These are phyloP conservation scores for Pyrenochaeta sp. DNA, from an alignment of 2,329 filamentous ascomycete species.

Conservation along the genomic window DNA sequence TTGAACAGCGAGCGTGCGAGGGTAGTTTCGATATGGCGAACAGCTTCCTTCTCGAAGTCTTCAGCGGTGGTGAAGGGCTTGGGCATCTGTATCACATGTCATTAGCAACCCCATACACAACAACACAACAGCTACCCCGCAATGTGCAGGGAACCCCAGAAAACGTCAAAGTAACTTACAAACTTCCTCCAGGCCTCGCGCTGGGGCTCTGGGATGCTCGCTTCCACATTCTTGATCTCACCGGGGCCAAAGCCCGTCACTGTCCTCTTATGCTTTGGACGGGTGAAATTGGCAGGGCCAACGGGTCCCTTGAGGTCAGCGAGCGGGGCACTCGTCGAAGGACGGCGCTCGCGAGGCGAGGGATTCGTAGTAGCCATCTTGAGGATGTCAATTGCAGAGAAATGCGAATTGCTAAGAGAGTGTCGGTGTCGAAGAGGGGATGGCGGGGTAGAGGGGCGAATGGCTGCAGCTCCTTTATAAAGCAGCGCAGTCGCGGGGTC, in stretches of 20 bases:
- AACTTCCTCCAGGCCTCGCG: conserved; percentile 76
- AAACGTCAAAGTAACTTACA: conserved; percentile 52
- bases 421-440: conserved; percentile 33
- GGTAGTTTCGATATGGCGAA: conserved; percentile 95
- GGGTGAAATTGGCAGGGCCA: conserved; percentile 78
- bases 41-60: conserved; percentile 83
- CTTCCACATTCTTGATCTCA: conserved; percentile 94
- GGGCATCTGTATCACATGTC: conserved; percentile 58
- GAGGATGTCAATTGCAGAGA: conserved; percentile 39
- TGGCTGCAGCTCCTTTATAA: background rate
- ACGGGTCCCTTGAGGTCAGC: conserved; percentile 86
- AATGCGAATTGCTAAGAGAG: conserved; percentile 32
- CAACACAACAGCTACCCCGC: conserved; percentile 24
- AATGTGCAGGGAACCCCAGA: conserved; percentile 4
- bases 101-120: conserved; percentile 20
- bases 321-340: conserved; percentile 82
- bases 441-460: conserved; percentile 35
- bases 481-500: background rate
- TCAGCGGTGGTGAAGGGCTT: conserved; percentile 79
- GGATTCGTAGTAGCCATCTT: conserved; percentile 42
- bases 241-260: conserved; percentile 88
- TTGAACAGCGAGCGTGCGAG: conserved; percentile 97
- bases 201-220: conserved; percentile 87
- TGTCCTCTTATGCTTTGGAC: conserved; percentile 97
- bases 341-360: conserved; percentile 75